A percentile compares a stretch with the other conserved stretches of the same genome.
Conservation (phyloP, 108 stramenopile species). For the Skeletonema tropicum region DNA sequence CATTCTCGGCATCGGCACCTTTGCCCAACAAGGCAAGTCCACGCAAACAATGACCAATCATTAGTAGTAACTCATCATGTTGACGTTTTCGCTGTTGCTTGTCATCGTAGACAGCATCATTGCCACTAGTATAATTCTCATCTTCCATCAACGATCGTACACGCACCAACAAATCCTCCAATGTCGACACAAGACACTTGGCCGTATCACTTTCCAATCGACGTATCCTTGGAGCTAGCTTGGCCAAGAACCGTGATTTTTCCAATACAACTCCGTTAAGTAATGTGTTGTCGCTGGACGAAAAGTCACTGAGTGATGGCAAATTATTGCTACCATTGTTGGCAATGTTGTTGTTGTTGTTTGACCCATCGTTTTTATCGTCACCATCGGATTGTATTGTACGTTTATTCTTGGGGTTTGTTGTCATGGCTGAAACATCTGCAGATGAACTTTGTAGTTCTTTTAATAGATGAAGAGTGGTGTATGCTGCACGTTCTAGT, state of each 20-base stretch:
- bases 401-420: constrained; percentile 24
- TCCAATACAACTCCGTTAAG: constrained; percentile 50
- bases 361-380: background rate
- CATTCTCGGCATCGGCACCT: constrained; percentile 78
- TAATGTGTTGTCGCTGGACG: background rate
- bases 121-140: constrained; percentile 5
- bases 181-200: constrained; percentile 46
- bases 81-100: constrained; percentile 12
- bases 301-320: constrained; percentile 9
- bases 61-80: constrained; percentile 52
- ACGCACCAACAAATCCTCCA: constrained; percentile 64
- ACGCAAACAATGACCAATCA: constrained; percentile 79
- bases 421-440: constrained; percentile 49
- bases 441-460: constrained; percentile 70
- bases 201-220: constrained; percentile 73
- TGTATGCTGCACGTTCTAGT: constrained; percentile 85
- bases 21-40: constrained; percentile 76
- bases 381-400: background rate
- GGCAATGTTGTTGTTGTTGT: constrained; percentile 29
- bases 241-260: constrained; percentile 81
- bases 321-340: constrained; percentile 20
- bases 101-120: constrained; percentile 16
- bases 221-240: constrained; percentile 84
- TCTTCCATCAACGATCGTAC: constrained; percentile 48
- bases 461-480: constrained; percentile 63